phyloP scores from a whole-genome alignment of 2,329 filamentous ascomycete species.

The Myotisia sp. region DNA sequence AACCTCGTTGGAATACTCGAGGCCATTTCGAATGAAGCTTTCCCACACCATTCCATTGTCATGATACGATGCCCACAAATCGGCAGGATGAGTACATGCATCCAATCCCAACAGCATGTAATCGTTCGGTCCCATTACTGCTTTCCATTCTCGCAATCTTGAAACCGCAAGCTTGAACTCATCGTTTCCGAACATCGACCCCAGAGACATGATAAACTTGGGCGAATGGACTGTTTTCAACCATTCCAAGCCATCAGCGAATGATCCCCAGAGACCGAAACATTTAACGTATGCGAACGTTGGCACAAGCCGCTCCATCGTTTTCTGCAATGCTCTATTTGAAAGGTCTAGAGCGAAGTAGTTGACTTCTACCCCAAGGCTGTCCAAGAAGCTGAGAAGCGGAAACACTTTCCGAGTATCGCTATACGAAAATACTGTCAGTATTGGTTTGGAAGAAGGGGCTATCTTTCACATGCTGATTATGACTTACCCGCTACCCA shows the following conservation, averaged over 20 bases:
- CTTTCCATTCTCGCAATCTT: constrained; percentile 1
- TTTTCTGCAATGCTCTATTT: neutral
- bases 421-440: constrained; percentile 1
- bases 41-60: neutral
- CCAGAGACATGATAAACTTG: constrained; percentile 4
- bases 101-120: constrained; percentile 3
- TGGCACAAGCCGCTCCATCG: neutral
- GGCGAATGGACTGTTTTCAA: constrained; percentile 2
- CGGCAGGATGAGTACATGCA: neutral
- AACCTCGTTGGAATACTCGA: constrained; percentile 6
- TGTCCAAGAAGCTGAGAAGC: constrained; percentile 1
- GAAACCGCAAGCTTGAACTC: constrained; percentile 2
- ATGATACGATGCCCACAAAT: constrained; percentile 1
- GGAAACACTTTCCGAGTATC: constrained; percentile 4
- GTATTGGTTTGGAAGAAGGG: neutral
- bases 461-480: neutral
- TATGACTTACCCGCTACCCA: constrained; percentile 4
- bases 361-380: neutral
- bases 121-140: constrained; percentile 2
- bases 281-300: constrained; percentile 1
- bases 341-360: constrained; percentile 6
- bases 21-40: constrained; percentile 4
- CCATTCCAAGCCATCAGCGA: constrained; percentile 5
- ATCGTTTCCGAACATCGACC: constrained; percentile 6
- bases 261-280: constrained; percentile 5